phyloP scores from a whole-genome alignment of 345 rosid genomes.

The Murraya paniculata region DNA sequence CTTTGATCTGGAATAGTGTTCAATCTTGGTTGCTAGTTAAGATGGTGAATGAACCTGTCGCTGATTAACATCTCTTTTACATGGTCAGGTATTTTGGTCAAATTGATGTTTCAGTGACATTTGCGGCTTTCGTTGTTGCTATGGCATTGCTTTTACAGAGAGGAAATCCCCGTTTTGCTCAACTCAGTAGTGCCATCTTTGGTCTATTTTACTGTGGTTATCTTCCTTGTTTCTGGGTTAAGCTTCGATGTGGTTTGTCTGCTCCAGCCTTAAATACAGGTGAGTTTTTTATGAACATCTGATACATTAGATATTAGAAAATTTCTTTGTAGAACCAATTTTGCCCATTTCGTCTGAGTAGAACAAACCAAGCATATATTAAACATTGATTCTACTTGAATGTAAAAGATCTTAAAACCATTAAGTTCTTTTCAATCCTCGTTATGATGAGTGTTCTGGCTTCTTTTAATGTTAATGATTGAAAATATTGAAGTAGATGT shows the following conservation, averaged over 20 bases:
- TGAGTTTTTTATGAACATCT: conserved; percentile 32
- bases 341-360: background rate
- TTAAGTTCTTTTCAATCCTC: background rate
- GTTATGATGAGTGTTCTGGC: background rate
- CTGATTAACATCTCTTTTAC: conserved; percentile 20
- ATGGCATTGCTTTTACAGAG: conserved; percentile 79
- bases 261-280: conserved; percentile 80
- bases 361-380: background rate
- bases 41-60: background rate
- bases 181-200: conserved; percentile 85
- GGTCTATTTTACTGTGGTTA: conserved; percentile 90
- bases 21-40: conserved; percentile 14
- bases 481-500: background rate
- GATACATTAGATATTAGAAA: background rate
- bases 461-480: background rate
- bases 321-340: background rate
- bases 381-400: background rate
- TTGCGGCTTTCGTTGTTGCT: conserved; percentile 80
- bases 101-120: conserved; percentile 74
- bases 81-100: conserved; percentile 74
- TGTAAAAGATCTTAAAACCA: background rate
- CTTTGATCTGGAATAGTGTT: background rate
- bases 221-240: conserved; percentile 95
- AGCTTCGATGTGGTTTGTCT: conserved; percentile 83
- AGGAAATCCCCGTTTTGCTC: conserved; percentile 88